Evolutionary conservation across 805 yeast genomes (phyloP), one percentile per base, ranked within the genome.

Genomic region (Pichia deserticola): DNA sequence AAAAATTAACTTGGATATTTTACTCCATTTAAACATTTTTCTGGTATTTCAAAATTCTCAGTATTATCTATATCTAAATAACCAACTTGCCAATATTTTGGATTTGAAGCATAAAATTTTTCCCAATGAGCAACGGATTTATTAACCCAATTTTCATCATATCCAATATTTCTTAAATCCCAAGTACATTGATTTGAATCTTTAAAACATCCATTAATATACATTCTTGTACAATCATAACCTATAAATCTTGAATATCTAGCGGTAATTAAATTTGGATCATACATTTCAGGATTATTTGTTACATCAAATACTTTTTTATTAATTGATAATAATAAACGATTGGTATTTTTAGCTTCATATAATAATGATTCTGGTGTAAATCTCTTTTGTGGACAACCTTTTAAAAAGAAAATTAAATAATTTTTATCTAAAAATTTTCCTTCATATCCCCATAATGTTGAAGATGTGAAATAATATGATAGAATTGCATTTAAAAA

Each of bases 281-380:
- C 86, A 60, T 85, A 85, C 3, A 81, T 65, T 6, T 60, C 66
- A 1, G 72, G 65, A 11, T 76, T 67, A 0, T 73, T 63, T 1
- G 79, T 66, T 7, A 85, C 93, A 58, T 85, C 92, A 57, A 70
- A 85, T 0, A 85, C 82, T 12, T 67, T 69, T 0, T 86, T 86
- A 56, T 80, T 67, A 4, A 85, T 62, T 0, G 78, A 86, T 4
- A 86, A 54, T 54, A 78, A 81, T 1, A 84, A 73, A 15, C 47
- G 30, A 3, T 47, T 52, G 3, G 42, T 9, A 9, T n/a, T 41
- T 25, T 11, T 5, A 10, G 41, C 36, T 36, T 37, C 40, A 50
- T 30, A 42, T 0, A 79, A 60, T 32, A 85, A 65, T 53, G 80
- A 75, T 0, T 62, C 69, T 4, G 70, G 60, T 0, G 84, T 71